Base-by-base conservation (phyloP, 495 filamentous ascomycete species). In the Daldinia vernicosa region DNA sequence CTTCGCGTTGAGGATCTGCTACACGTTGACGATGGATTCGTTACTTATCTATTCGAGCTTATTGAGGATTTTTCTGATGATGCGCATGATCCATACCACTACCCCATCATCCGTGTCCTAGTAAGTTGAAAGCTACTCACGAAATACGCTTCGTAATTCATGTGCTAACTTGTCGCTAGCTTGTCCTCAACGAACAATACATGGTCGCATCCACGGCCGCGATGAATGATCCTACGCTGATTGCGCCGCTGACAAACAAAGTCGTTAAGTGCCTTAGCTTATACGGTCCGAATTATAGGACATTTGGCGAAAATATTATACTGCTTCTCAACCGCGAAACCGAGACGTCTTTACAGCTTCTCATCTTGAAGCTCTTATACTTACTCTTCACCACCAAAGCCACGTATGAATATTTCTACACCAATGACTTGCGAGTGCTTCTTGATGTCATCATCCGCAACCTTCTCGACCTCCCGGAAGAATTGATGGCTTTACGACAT, bases 321-420 rank as follows among this genome's bases (percentile, higher is more conserved):
- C 86, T 99, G 12, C 87, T 98, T 8, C 88, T 99, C 39, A 99
- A 99, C 78, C 91, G 95, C 70, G 95, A 98, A 84, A 93, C 92
- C 55, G 94, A 98, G 76, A 95, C 94, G 4, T 93, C 92, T 4
- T 86, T 97, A 30, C 95, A 99, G 77, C 88, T 99, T 17, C 87
- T 99, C 4, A 98, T 97, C 58, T 86, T 99, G 50, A 99, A 99
- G 76, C 88, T 98, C 17, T 84, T 99, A 28, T 99, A 97, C 79
- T 88, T 99, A 43, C 86, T 98, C 9, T 98, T 98, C 80, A 97
- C 93, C 9, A 98, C 93, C 12, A 87, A 88, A 4, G 87, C 91
- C 28, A 99, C 96, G 1, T 91, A 94, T 78, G 95, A 99, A 78
- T 99, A 98, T 79, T 99, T 99, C 79, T 99, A 97, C 75, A 97